A percentile compares a stretch with the other conserved stretches of the same genome.
These are phyloP conservation scores for Saitoella complicata DNA, from an alignment of 805 yeast species.

Conservation along the genomic window DNA sequence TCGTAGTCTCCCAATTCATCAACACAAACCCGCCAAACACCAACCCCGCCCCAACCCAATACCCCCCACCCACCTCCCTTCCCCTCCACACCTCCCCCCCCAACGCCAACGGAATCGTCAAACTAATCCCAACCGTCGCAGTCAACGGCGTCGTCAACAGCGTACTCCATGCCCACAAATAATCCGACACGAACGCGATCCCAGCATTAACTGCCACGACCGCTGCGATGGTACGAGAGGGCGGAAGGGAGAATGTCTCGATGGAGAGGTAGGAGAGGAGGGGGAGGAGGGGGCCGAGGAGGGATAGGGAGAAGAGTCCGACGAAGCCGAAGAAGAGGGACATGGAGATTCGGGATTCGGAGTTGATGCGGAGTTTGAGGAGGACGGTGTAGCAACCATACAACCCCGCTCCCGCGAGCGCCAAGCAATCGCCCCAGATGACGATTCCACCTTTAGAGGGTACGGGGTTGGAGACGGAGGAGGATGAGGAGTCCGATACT, in stretches of 20 bases:
- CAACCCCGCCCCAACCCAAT: constrained; percentile 62
- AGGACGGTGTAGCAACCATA: constrained; percentile 85
- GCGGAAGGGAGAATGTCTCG: constrained; percentile 63
- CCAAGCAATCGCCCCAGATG: constrained; percentile 60
- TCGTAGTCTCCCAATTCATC: constrained; percentile 42
- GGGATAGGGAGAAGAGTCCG: constrained; percentile 60
- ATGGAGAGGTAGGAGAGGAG: constrained; percentile 44
- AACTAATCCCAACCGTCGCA: constrained; percentile 84
- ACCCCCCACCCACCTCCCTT: constrained; percentile 41
- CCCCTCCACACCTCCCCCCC: constrained; percentile 69
- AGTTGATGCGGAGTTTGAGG: constrained; percentile 53
- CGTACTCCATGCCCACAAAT: constrained; percentile 93
- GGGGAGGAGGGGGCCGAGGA: constrained; percentile 70
- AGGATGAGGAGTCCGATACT: constrained; percentile 31
- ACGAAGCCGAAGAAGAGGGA: constrained; percentile 88
- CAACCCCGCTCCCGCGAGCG: constrained; percentile 70
- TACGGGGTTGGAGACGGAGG: constrained; percentile 2
- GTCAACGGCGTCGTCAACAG: constrained; percentile 84
- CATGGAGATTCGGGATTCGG: constrained; percentile 66
- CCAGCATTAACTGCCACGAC: constrained; percentile 50
- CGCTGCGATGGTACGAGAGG: constrained; percentile 30
- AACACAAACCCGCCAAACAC: constrained; percentile 73
- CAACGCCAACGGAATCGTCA: constrained; percentile 91
- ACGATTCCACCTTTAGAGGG: constrained; percentile 1
- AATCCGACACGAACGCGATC: constrained; percentile 75